Percentiles rank a stretch among this genome's conserved stretches.
Conservation (phyloP, 495 filamentous ascomycete genomes). For the Penicillium verhagenii region DNA sequence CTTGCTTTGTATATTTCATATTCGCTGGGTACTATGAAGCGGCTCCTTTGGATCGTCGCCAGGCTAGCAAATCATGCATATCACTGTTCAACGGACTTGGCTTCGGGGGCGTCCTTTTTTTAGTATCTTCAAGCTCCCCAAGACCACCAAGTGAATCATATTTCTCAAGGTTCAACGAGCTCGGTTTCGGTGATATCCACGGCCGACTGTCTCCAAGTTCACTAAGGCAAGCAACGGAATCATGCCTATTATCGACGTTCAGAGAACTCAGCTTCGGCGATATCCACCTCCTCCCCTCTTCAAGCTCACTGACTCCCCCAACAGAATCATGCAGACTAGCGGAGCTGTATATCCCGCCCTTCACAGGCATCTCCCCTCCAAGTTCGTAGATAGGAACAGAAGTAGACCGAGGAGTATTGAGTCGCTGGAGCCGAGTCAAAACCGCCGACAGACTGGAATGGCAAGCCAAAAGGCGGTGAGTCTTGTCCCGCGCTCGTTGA, state of each 20-base stretch:
- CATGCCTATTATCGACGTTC: too few species aligned
- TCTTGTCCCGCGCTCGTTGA: conserved; percentile 22
- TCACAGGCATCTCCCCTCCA: neutral
- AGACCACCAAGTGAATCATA: neutral
- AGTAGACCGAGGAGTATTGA: conserved; percentile 3
- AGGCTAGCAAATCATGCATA: conserved; percentile 24
- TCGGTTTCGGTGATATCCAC: too few species aligned
- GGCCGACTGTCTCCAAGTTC: too few species aligned
- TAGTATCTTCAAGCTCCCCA: neutral
- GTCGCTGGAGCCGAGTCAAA: conserved; percentile 19
- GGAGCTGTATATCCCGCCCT: neutral
- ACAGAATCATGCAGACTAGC: neutral
- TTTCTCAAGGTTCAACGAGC: too few species aligned
- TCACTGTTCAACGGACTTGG: conserved; percentile 6
- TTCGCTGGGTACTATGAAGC: neutral
- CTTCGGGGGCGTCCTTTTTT: neutral
- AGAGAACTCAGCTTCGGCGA: neutral
- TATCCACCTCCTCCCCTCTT: neutral
- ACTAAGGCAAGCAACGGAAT: too few species aligned
- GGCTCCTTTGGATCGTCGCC: conserved; percentile 20
- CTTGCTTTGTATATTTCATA: too few species aligned
- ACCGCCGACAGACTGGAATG: conserved; percentile 24
- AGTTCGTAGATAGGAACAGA: neutral
- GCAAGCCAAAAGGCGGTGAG: conserved; percentile 17
- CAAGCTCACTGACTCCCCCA: neutral